phyloP scores from a whole-genome alignment of 176 grass and related monocot species.

The Tillandsia leiboldiana region DNA sequence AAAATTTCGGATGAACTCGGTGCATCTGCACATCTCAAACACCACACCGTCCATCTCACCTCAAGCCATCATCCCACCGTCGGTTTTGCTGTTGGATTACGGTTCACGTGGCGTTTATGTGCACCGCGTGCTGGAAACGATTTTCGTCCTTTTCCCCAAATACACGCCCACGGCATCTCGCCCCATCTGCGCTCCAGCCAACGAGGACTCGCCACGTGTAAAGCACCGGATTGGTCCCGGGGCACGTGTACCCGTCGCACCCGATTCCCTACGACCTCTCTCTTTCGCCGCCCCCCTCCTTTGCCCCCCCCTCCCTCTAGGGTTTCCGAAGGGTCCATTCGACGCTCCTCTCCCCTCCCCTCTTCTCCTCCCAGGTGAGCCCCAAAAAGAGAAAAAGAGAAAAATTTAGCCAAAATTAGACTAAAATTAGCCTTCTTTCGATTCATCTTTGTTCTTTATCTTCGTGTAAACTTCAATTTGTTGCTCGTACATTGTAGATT shows the following conservation, averaged over 20 bases:
- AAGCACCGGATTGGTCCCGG: slow-evolving; percentile 21
- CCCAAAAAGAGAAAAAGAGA: slow-evolving; percentile 6
- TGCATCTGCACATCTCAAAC: no score
- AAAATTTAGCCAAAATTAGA: not conserved
- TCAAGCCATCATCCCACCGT: no score
- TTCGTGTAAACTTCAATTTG: no score
- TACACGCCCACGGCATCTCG: no score
- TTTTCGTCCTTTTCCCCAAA: no score
- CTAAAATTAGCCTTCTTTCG: not conserved
- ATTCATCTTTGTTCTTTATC: no score
- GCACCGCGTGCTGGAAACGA: no score
- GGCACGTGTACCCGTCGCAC: slow-evolving; percentile 8
- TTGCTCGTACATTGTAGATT: no score
- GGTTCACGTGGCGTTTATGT: no score
- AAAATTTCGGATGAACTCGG: no score
- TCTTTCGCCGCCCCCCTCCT: slow-evolving; percentile 18
- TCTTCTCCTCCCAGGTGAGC: not conserved
- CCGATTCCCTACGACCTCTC: slow-evolving; percentile 24
- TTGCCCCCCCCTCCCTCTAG: slow-evolving; percentile 1
- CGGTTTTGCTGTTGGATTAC: no score
- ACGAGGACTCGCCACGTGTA: not conserved
- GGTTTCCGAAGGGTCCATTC: slow-evolving; percentile 15
- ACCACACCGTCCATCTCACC: no score
- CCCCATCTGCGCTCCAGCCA: not conserved
- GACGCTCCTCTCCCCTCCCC: not conserved